Evolutionary conservation across 768 basidiomycete species (phyloP).

Genomic region (Rhizopogon sp.): DNA sequence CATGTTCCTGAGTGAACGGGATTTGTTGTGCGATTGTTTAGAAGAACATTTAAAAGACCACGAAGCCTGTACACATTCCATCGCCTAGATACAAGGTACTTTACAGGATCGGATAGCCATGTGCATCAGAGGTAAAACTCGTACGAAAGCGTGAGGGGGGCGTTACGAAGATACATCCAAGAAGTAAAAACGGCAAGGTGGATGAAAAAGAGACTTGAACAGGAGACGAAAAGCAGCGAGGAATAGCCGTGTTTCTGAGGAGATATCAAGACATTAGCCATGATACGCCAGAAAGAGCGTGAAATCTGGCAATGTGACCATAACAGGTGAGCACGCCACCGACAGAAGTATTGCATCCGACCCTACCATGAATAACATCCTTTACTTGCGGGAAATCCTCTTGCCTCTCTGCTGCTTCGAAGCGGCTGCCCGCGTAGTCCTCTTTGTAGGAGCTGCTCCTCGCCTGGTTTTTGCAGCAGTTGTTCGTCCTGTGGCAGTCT

Average conservation of each 20-base stretch:
- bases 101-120: not conserved
- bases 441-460: not conserved
- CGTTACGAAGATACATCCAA: not conserved
- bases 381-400: not conserved
- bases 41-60: not conserved
- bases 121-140: not conserved
- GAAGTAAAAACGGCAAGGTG: not conserved
- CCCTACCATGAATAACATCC: constrained; percentile 2
- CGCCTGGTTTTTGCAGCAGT: not conserved
- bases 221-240: not conserved
- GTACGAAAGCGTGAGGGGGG: not conserved
- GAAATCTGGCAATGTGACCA: not conserved
- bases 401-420: not conserved
- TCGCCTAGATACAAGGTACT: not conserved
- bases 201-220: not conserved
- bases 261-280: not conserved
- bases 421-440: not conserved
- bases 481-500: not conserved
- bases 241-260: not conserved
- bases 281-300: not conserved
- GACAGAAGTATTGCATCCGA: not conserved
- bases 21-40: not conserved
- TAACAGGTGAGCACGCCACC: not conserved
- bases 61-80: not conserved
- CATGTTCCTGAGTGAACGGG: not conserved